Conservation (phyloP, 2,329 filamentous ascomycete genomes). For the Hypoxylon sp. region DNA sequence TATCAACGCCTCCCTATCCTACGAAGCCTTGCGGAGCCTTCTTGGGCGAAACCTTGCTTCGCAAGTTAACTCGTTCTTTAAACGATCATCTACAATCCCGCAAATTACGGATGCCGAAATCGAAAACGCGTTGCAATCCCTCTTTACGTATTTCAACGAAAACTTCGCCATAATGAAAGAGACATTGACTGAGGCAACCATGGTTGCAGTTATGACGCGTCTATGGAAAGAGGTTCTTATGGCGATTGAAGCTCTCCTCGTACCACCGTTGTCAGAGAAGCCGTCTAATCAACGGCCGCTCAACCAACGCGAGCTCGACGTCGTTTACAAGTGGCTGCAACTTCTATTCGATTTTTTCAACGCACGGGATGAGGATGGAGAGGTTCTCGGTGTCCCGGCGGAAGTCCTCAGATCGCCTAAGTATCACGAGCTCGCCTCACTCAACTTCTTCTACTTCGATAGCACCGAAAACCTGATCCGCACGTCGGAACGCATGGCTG, state of each 20-base stretch:
- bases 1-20: constrained; percentile 90
- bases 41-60: constrained; percentile 77
- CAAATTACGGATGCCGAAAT: constrained; percentile 80
- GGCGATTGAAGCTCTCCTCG: constrained; percentile 89
- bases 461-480: constrained; percentile 90
- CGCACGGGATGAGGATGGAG: constrained; percentile 86
- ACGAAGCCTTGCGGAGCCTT: constrained; percentile 81
- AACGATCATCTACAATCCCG: constrained; percentile 68
- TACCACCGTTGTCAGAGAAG: constrained; percentile 96
- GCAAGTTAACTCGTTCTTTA: constrained; percentile 62
- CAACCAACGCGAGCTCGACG: constrained; percentile 88
- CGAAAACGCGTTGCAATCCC: constrained; percentile 83
- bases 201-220: constrained; percentile 98
- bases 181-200: constrained; percentile 93
- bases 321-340: constrained; percentile 95
- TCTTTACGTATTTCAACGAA: constrained; percentile 96
- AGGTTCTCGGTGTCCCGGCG: constrained; percentile 88
- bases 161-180: constrained; percentile 99
- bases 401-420: constrained; percentile 97
- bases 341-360: constrained; percentile 96
- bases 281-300: constrained; percentile 87
- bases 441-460: constrained; percentile 99
- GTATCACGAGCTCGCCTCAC: constrained; percentile 95
- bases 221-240: constrained; percentile 98
- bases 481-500: constrained; percentile 96